Percentiles rank a stretch among this genome's conserved stretches.
phyloP scores from a whole-genome alignment of 1,139 yeast species.

The Candida albicans region DNA sequence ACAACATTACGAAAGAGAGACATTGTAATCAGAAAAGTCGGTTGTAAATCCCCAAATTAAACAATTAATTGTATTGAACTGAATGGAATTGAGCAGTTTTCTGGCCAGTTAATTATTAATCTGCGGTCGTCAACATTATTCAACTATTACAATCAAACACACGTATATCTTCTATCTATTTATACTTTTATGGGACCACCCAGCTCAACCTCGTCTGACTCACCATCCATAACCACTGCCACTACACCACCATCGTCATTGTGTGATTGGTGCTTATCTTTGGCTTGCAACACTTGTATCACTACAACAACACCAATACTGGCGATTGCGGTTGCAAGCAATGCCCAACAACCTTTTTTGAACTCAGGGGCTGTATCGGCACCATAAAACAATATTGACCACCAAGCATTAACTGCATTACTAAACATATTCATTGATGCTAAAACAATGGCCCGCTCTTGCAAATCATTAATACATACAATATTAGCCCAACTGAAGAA shows the following conservation, averaged over 20 bases:
- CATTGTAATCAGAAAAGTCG: too few species aligned
- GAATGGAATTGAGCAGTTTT: too few species aligned
- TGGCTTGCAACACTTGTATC: conserved; percentile 34
- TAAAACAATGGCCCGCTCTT: conserved; percentile 56
- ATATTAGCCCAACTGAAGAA: conserved; percentile 64
- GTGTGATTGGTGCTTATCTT: conserved; percentile 22
- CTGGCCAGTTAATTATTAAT: too few species aligned
- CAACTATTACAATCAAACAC: too few species aligned
- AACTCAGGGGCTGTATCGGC: conserved; percentile 53
- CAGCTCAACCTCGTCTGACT: too few species aligned
- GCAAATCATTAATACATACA: conserved; percentile 52
- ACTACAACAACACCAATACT: conserved; percentile 22
- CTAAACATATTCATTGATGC: conserved; percentile 67
- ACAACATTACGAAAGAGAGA: too few species aligned
- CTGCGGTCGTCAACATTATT: too few species aligned
- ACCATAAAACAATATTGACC: conserved; percentile 53
- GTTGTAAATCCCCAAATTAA: too few species aligned
- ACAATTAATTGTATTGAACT: too few species aligned
- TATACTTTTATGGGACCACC: too few species aligned
- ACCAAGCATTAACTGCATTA: conserved; percentile 64
- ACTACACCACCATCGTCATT: background rate
- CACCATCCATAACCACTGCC: too few species aligned
- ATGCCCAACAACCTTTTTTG: conserved; percentile 54
- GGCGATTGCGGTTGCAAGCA: conserved; percentile 49
- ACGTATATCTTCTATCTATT: too few species aligned